Base-by-base conservation (phyloP, 1,284 basidiomycete species). In the Inonotus hispidus region DNA sequence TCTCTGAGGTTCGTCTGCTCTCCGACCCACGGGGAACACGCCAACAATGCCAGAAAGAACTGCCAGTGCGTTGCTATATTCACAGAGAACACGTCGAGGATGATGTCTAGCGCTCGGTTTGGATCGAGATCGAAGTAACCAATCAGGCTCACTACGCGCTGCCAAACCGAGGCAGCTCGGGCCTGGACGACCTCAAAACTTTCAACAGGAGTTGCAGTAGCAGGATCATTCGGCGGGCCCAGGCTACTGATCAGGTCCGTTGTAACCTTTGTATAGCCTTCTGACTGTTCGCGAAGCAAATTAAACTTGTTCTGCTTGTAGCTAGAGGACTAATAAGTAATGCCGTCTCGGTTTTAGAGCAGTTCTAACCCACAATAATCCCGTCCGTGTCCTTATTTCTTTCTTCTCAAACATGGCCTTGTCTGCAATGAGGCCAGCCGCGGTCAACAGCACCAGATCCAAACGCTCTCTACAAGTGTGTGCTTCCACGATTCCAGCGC, bases 251-350 rank as follows among this genome's bases (percentile, higher is more conserved):
- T 87, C 45, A 98, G 77, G 70, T 95, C 93, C 8, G 90, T 85
- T 35, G 90, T 85, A 38, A 99, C 83, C 69, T 95, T 95, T 68
- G 93, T 92, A 75, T 95, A 99, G 4, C 97, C 97, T 77, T 99
- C 95, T 0, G 93, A 95, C 67, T 97, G 93, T 75, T 99, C 97
- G 45, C 97, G 90, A 10, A 98, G 82, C 37, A 99, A 82, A 69
- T 99, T 99, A 79, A 95, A 98, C 74, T 98, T 98, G 75, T 95
- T 95, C 73, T 99, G 97, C 73, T 96, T 98, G 81, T 96, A 99
- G 74, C 90, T 92, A 68, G 54, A 67, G 27, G 32, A 27, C 61
- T n/a, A n/a, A 46, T 29, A 49, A 50, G 60, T 57, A 61, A 49
- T 46, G 43, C 53, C 54, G 46, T 45, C 61, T 32, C 53, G 35